Conservation (phyloP, 495 filamentous ascomycete species). For the Hamigera avellanea region DNA sequence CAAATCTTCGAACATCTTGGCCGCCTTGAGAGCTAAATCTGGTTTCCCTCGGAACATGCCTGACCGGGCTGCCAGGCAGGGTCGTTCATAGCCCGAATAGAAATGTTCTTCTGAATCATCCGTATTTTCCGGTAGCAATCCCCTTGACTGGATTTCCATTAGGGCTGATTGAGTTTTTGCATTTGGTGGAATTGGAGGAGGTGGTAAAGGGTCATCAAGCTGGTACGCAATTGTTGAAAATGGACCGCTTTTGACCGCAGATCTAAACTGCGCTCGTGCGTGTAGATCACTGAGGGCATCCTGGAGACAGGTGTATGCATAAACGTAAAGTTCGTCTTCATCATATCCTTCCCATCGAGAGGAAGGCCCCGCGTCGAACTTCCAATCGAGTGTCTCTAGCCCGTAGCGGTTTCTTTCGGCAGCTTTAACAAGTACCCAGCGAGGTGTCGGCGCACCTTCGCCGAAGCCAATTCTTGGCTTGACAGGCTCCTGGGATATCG, state of each 20-base stretch:
- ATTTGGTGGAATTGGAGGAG: slow-evolving; percentile 4
- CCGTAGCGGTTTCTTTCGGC: slow-evolving; percentile 1
- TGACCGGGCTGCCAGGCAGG: slow-evolving; percentile 4
- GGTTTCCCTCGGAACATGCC: neutral
- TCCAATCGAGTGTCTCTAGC: slow-evolving; percentile 12
- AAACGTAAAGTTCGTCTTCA: slow-evolving; percentile 6
- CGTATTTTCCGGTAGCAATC: neutral
- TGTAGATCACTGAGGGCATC: slow-evolving; percentile 7
- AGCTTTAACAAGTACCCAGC: slow-evolving; percentile 6
- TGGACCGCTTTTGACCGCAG: slow-evolving; percentile 3
- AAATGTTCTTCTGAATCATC: neutral
- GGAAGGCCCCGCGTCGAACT: slow-evolving; percentile 13
- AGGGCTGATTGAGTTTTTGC: neutral
- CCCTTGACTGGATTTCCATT: too few species aligned
- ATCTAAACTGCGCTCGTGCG: slow-evolving; percentile 5
- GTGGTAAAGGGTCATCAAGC: slow-evolving; percentile 14
- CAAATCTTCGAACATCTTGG: too few species aligned
- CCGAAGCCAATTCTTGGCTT: slow-evolving; percentile 5
- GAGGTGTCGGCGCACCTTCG: slow-evolving; percentile 6
- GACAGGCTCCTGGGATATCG: neutral
- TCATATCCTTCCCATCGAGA: slow-evolving; percentile 3
- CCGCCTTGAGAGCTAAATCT: neutral
- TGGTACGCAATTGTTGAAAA: slow-evolving; percentile 3
- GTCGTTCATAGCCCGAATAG: slow-evolving; percentile 5
- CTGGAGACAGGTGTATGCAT: slow-evolving; percentile 9